Evolutionary conservation across 108 stramenopile genomes (phyloP), one percentile per base, ranked within the genome.

Genomic region (Cyclotella kingstonii): DNA sequence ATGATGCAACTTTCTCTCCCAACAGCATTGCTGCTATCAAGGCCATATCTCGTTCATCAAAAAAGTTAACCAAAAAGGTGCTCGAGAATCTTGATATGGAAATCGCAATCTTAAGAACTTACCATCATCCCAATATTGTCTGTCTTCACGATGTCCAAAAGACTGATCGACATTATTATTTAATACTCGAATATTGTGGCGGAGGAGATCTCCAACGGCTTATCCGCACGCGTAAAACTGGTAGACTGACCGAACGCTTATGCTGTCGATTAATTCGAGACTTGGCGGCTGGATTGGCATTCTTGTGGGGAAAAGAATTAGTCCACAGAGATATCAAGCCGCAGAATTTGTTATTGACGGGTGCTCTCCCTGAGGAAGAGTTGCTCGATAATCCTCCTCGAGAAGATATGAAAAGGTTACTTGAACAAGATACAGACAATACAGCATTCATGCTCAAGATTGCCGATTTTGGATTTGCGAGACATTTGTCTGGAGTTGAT

Each of bases 401-500:
- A 38, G 68, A 65, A 26, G 54, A 64, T 45, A 56, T n/a, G n/a
- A n/a, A n/a, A 76, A n/a, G 68, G 58, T 3, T 66, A 64, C 17
- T 50, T 41, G 26, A 73, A 83, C 35, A 48, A 63, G 23, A 35
- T 41, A 2, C 56, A 68, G 18, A 31, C 52, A 11, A 48, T 58
- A 27, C 47, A 56, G 58, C 76, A 17, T 91, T 91, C 54, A 58
- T 75, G 26, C 65, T 98, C 2, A 95, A 98, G 63, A 95, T 96
- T 74, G 98, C 94, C 0, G 98, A 99, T 76, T 99, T 99, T 86
- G 98, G 98, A 4, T 99, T 99, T 78, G 98, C 97, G 1, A 56
- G 97, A 17, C 95, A 97, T 62, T 75, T 99, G 23, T 81, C 87
- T 50, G 80, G 84, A 25, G 83, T 88, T 5, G 87, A 92, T 1